Base-by-base conservation (phyloP, 169 alveolate species). In the Plasmodium chabaudi region DNA sequence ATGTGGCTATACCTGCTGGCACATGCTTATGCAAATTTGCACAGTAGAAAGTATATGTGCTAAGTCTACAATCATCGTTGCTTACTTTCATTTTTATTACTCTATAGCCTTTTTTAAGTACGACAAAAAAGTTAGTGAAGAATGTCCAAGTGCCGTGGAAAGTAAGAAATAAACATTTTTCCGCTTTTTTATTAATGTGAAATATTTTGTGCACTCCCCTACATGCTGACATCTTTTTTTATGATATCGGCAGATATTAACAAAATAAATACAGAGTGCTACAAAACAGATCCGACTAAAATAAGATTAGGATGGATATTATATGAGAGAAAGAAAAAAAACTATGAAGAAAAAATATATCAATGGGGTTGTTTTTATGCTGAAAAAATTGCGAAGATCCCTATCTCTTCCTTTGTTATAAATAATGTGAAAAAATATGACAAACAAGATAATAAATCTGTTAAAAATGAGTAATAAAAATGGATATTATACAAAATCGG, bases 291-390 rank as follows among this genome's bases (percentile, higher is more conserved):
- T 59, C 60, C 93, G 13, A 61, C 89, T 13, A 9, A 68, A 60
- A 46, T 88, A 82, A 91, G 56, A 49, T n/a, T 95, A 55, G 89
- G 97, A 47, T 84, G 91, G 91, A 44, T 72, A 25, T 67, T 70
- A 3, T 65, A 72, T 12, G 84, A 84, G 25, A 55, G 60, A 51
- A 42, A 87, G 15, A 87, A 92, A 59, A 77, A 79, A 55, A 60
- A 88, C 5, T 34, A 49, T 34, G 17, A 56, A 15, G 84, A 68
- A 49, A 63, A 87, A 23, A 42, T 21, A 46, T 84, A 59, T 47
- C 87, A 70, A 5, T 84, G 87, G 91, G 87, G 87, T 9, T 84
- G 91, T 25, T 84, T 71, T 39, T 55, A 53, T 34, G 72, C 72
- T 19, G 34, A 53, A 27, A 70, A 84, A 42, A 46, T 59, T 25